A percentile compares a stretch with the other conserved stretches of the same genome.
phyloP scores from a whole-genome alignment of 768 basidiomycete genomes.

The Fibroporia radiculosa region DNA sequence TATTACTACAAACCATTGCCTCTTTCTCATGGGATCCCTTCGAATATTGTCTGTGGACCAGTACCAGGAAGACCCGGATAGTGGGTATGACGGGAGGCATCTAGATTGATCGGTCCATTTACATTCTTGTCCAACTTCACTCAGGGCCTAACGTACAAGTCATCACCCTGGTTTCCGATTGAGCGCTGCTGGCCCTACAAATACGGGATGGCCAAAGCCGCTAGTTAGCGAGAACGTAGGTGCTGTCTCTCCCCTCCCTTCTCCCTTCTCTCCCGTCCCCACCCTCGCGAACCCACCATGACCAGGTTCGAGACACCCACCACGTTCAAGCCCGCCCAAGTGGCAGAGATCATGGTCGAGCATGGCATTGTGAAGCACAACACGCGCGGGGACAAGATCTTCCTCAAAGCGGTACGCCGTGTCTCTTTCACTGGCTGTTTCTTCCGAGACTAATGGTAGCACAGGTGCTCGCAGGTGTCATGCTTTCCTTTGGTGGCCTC shows the following conservation, averaged over 20 bases:
- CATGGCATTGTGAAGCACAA: constrained; percentile 54
- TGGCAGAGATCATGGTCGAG: constrained; percentile 50
- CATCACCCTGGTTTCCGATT: neutral
- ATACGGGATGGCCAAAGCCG: neutral
- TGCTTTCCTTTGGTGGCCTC: constrained; percentile 71
- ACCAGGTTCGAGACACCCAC: constrained; percentile 21
- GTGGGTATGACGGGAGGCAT: too few species aligned
- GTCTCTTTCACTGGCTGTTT: neutral
- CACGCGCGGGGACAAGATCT: constrained; percentile 50
- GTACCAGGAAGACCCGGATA: too few species aligned
- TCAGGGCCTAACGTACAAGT: too few species aligned
- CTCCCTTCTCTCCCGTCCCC: neutral
- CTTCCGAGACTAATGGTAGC: neutral
- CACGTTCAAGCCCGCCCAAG: constrained; percentile 53
- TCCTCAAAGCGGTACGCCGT: constrained; percentile 57
- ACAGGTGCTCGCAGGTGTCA: constrained; percentile 60
- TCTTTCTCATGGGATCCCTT: too few species aligned
- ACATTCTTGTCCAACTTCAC: too few species aligned
- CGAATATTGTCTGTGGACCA: too few species aligned
- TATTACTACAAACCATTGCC: too few species aligned
- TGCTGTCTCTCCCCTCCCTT: neutral
- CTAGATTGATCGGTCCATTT: too few species aligned
- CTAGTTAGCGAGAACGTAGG: neutral
- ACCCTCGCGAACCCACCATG: neutral
- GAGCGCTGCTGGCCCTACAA: neutral